Percentiles rank a stretch among this genome's conserved stretches.
phyloP scores from a whole-genome alignment of 2,329 filamentous ascomycete genomes.

The Apiospora koreana region DNA sequence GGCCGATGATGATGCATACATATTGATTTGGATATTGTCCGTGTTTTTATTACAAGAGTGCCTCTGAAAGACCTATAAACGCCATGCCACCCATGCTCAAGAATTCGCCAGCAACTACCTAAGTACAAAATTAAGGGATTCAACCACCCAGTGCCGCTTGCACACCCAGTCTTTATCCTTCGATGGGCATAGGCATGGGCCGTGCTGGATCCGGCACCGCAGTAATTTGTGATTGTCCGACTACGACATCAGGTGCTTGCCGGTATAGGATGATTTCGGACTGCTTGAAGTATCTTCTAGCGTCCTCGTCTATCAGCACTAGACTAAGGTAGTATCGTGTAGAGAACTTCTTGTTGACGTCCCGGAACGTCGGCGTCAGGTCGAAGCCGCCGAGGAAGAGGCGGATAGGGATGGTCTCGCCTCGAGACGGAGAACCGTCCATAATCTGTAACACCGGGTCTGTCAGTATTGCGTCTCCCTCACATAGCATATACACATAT shows the following conservation, averaged over 20 bases:
- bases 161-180: conserved; percentile 19
- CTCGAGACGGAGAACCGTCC: conserved; percentile 97
- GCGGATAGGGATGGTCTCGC: conserved; percentile 92
- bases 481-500: background rate
- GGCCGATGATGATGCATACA: background rate
- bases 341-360: conserved; percentile 99
- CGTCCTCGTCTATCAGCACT: conserved; percentile 95
- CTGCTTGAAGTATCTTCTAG: conserved; percentile 97
- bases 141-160: background rate
- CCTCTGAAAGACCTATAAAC: conserved; percentile 9
- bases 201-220: conserved; percentile 37
- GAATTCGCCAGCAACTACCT: conserved; percentile 5
- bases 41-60: conserved; percentile 3
- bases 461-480: conserved; percentile 13
- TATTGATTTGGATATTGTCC: conserved; percentile 4
- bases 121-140: background rate
- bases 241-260: conserved; percentile 65
- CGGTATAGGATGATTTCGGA: conserved; percentile 97
- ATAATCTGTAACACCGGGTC: conserved; percentile 68
- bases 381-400: conserved; percentile 98
- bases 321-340: conserved; percentile 96
- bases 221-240: conserved; percentile 48
- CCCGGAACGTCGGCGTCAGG: conserved; percentile 94
- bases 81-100: conserved; percentile 14
- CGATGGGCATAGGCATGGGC: conserved; percentile 24